A percentile compares a stretch with the other conserved stretches of the same genome.
phyloP scores from a whole-genome alignment of 139 green algal genomes.

The Coelastrella sp. region DNA sequence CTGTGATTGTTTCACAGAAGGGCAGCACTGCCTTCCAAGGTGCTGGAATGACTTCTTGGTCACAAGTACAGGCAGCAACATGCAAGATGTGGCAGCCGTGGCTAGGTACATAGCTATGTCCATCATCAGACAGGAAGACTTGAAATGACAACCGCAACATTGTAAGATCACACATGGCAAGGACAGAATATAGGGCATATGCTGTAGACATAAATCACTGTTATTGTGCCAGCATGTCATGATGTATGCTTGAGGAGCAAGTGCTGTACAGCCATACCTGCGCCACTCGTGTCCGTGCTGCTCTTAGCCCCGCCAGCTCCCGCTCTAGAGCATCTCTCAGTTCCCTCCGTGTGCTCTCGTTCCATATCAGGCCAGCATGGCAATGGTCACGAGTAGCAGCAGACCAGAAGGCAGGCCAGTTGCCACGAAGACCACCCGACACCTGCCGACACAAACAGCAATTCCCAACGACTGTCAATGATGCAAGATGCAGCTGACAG shows the following conservation, averaged over 20 bases:
- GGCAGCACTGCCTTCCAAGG: neutral
- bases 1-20: neutral
- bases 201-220: too few relatives aligned
- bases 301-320: constrained; percentile 71
- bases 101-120: too few relatives aligned
- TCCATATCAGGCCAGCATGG: constrained; percentile 92
- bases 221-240: too few relatives aligned
- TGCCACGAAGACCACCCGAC: constrained; percentile 63
- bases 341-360: constrained; percentile 84
- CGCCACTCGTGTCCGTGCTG: constrained; percentile 51
- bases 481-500: too few relatives aligned
- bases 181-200: too few relatives aligned
- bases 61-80: too few relatives aligned
- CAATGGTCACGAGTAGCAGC: constrained; percentile 76
- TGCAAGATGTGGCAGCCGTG: too few relatives aligned
- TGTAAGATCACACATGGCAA: too few relatives aligned
- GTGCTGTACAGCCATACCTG: neutral
- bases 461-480: too few relatives aligned
- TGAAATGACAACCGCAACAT: too few relatives aligned
- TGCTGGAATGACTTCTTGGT: neutral
- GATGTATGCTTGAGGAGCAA: neutral
- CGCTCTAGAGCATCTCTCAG: constrained; percentile 87
- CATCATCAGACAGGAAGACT: neutral
- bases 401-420: constrained; percentile 90
- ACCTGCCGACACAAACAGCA: neutral